Percentiles rank a stretch among this genome's conserved stretches.
phyloP scores from a whole-genome alignment of 2,329 filamentous ascomycete genomes.

The Ophiocordyceps robertsii region DNA sequence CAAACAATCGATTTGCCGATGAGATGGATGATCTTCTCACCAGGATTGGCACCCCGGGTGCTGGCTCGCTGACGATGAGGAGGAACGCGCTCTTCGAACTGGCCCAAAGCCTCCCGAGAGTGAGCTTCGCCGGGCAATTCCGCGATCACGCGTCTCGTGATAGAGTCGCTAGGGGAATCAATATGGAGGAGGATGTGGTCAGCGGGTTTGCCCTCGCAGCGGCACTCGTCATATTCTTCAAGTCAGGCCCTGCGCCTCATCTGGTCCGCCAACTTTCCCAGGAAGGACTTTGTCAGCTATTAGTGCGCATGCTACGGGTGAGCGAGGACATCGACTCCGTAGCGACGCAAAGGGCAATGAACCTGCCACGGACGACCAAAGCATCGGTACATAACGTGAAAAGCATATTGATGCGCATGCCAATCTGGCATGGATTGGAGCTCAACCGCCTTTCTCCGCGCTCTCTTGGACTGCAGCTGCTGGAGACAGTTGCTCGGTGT shows the following conservation, averaged over 20 bases:
- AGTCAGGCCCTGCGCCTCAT: conserved; percentile 45
- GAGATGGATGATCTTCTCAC: conserved; percentile 52
- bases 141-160: conserved; percentile 60
- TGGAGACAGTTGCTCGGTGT: conserved; percentile 30
- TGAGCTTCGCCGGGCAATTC: conserved; percentile 55
- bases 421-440: conserved; percentile 45
- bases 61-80: conserved; percentile 35
- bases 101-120: conserved; percentile 44
- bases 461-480: conserved; percentile 46
- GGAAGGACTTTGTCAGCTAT: conserved; percentile 38
- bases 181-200: conserved; percentile 44
- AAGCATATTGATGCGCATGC: conserved; percentile 32
- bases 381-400: conserved; percentile 42
- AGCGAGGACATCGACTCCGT: conserved; percentile 44
- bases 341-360: conserved; percentile 51
- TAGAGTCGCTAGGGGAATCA: conserved; percentile 49
- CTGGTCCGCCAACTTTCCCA: conserved; percentile 42
- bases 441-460: conserved; percentile 45
- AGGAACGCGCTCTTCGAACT: conserved; percentile 47
- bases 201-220: conserved; percentile 51
- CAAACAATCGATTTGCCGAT: conserved; percentile 52
- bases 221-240: conserved; percentile 48
- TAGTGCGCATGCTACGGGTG: conserved; percentile 40
- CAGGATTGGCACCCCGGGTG: conserved; percentile 39
- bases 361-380: conserved; percentile 54